Percentiles rank a stretch among this genome's conserved stretches.
Evolutionary conservation across 768 basidiomycete species (phyloP).

Genomic region (Mycena sanguinolenta): DNA sequence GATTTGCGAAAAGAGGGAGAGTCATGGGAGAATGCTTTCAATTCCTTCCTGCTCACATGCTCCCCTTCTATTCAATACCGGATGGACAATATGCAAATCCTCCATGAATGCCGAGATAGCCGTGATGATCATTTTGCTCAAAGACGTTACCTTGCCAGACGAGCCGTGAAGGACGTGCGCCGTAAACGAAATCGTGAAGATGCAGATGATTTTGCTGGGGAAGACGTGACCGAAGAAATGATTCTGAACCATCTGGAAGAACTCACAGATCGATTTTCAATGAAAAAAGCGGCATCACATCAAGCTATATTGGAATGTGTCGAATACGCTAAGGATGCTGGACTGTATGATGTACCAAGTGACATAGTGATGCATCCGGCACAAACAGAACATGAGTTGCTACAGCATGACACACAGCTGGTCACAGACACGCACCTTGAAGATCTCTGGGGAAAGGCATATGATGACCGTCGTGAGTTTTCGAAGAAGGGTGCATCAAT

Average conservation of each 20-base stretch:
- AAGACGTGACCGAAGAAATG: slow-evolving; percentile 21
- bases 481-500: slow-evolving; percentile 28
- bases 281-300: background rate
- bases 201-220: slow-evolving; percentile 3
- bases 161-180: too few relatives aligned
- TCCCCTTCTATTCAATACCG: background rate
- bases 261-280: slow-evolving; percentile 13
- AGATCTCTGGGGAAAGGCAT: slow-evolving; percentile 32
- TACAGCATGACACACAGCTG: too few relatives aligned
- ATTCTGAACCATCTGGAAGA: slow-evolving; percentile 38
- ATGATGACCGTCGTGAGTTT: slow-evolving; percentile 26
- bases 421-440: slow-evolving; percentile 12
- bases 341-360: slow-evolving; percentile 16
- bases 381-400: too few relatives aligned
- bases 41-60: background rate
- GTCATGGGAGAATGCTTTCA: background rate
- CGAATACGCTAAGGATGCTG: slow-evolving; percentile 19
- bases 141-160: background rate
- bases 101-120: background rate
- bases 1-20: slow-evolving; percentile 40
- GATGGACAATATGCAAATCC: slow-evolving; percentile 6
- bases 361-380: too few relatives aligned
- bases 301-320: slow-evolving; percentile 27
- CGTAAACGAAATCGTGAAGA: too few relatives aligned
- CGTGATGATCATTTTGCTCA: too few relatives aligned